phyloP scores from a whole-genome alignment of 495 filamentous ascomycete genomes.

The Staphylotrichum longicolle region DNA sequence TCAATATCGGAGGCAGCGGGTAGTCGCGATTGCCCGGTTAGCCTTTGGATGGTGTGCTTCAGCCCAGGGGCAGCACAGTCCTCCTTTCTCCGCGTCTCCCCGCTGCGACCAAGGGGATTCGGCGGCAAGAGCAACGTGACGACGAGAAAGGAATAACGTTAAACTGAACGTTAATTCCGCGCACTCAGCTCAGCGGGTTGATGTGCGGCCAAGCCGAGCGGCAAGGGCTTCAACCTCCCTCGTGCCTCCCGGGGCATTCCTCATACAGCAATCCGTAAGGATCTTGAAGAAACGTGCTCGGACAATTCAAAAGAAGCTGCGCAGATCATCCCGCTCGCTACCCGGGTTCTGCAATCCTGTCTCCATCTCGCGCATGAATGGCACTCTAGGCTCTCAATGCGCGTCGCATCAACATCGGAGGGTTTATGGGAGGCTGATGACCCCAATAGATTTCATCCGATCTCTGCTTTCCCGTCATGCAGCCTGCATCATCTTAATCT shows the following conservation, averaged over 20 bases:
- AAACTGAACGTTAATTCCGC: too few relatives aligned
- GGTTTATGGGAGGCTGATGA: too few relatives aligned
- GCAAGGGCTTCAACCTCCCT: slow-evolving; percentile 7
- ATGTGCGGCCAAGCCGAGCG: slow-evolving; percentile 12
- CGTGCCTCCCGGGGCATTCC: slow-evolving; percentile 1
- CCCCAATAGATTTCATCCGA: slow-evolving; percentile 4
- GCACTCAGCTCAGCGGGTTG: not conserved
- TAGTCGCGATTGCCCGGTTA: slow-evolving; percentile 2
- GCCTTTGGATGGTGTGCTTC: slow-evolving; percentile 1
- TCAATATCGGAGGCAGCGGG: too few relatives aligned
- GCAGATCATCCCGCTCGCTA: slow-evolving; percentile 16
- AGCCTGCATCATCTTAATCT: not conserved
- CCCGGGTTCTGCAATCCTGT: not conserved
- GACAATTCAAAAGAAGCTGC: not conserved
- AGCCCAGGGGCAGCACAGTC: not conserved
- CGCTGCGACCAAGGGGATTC: not conserved
- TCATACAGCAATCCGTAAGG: slow-evolving; percentile 7
- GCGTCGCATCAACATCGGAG: not conserved
- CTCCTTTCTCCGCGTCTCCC: not conserved
- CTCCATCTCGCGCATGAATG: slow-evolving; percentile 13
- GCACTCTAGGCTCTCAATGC: not conserved
- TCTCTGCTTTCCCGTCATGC: not conserved
- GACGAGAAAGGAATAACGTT: slow-evolving; percentile 30
- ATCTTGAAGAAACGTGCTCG: slow-evolving; percentile 1
- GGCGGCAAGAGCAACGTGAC: slow-evolving; percentile 46